Conservation (phyloP, 345 rosid genomes). For the Rubroshorea leprosula region DNA sequence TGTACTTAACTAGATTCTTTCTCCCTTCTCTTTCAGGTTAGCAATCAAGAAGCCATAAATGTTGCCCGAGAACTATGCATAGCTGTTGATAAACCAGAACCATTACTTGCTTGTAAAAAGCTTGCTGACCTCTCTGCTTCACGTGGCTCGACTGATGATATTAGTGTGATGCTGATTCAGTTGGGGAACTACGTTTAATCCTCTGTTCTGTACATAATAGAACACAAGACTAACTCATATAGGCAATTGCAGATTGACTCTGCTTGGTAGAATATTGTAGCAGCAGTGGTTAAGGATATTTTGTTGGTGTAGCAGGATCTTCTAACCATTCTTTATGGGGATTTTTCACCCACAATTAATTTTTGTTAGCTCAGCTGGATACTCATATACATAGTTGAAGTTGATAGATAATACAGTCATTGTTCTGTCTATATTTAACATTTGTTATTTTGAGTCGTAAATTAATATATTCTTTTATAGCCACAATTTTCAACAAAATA, state of each 20-base stretch:
- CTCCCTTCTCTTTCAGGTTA: conserved; percentile 34
- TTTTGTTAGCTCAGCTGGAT: too few species aligned
- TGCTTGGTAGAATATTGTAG: too few species aligned
- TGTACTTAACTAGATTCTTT: conserved; percentile 1
- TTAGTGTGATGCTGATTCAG: conserved; percentile 58
- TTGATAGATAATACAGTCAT: too few species aligned
- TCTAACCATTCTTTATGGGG: conserved; percentile 8
- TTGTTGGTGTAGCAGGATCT: neutral
- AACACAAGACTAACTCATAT: too few species aligned
- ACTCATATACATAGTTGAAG: too few species aligned
- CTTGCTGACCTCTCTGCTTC: conserved; percentile 61
- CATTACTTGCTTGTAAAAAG: conserved; percentile 50
- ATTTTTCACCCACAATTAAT: conserved; percentile 4
- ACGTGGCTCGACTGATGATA: conserved; percentile 73
- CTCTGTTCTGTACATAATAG: neutral
- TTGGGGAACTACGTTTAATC: conserved; percentile 28
- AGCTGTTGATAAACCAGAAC: conserved; percentile 36
- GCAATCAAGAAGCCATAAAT: conserved; percentile 85
- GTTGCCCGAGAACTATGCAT: conserved; percentile 42
- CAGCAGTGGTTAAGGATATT: neutral
- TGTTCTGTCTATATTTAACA: too few species aligned
- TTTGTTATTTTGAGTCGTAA: too few species aligned
- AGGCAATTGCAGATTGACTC: too few species aligned
- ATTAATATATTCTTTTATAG: too few species aligned
- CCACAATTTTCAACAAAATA: too few species aligned